Base-by-base conservation (phyloP, 164 flowering plant genomes). In the Aristolochia contorta region DNA sequence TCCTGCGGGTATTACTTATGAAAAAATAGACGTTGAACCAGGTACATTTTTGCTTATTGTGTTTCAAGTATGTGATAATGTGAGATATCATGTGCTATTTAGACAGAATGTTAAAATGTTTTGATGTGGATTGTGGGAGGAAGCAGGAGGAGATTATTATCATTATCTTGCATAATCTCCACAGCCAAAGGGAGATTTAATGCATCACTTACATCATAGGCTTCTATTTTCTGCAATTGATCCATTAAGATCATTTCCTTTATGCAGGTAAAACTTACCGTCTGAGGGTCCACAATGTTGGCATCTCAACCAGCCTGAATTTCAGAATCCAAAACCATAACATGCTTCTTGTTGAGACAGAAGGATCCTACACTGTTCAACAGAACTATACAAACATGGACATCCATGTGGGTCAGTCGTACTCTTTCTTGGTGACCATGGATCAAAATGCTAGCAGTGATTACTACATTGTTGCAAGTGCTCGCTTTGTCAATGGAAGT, bases 351-450 rank as follows among this genome's bases (percentile, higher is more conserved):
- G 96, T 86, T 48, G 97, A 91, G 80, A 91, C 97, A 16, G 97
- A 91, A 77, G 96, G 97, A 52, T 88, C 97, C 60, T 91, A 91
- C 72, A 91, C 97, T 27, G 85, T 84, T 56, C 97, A 88, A 72
- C 96, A 86, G 76, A 88, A 83, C 70, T 88, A 88, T 65, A 59
- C 92, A 22, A 80, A 79, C 74, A 83, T 91, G 96, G 96, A 88
- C 79, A 88, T 91, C 65, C 97, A 91, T 65, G 94, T 91, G 43
- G 97, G 97, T 51, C 97, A 91, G 66, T 91, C 97, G n/a, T 91
- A 81, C 71, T 91, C 96, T 64, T 91, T 91, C 78, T 77, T 91
- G 76, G 89, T 91, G 47, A 81, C 96, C 47, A 85, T 84, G 91
- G 96, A 91, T 76, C 96, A 91, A 75, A 81, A 79, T 79, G 86